Evolutionary conservation across 192 early-diverging fungal species (phyloP), one percentile per base, ranked within the genome.

Genomic region (Spinellus fusiger): DNA sequence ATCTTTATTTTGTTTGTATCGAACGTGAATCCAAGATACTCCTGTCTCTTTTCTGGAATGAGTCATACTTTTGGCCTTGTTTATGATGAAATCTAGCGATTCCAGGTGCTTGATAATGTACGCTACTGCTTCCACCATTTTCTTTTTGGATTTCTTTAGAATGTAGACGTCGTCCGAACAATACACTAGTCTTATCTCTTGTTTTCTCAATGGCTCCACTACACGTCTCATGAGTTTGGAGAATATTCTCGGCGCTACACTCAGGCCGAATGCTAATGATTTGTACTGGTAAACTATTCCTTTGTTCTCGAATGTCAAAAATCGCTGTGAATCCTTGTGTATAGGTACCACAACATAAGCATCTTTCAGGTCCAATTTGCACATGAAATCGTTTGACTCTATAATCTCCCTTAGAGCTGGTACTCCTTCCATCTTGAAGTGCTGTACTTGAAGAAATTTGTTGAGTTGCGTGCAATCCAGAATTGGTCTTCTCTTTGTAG

Each of bases 391-490:
- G 12, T 28, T 54, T 6, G 23, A 10, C 25, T 54, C 52, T 4
- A 54, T 27, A 25, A 54, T 54, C n/a, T 54, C 52, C 48, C 48
- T 49, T 23, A 49, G 48, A 12, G 48, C 48, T 49, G 48, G 48
- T 20, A 49, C 23, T 49, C 48, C 48, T 18, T 49, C 48, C 48
- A 49, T 49, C 48, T 49, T 49, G 48, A 49, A 49, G 48, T 49
- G 48, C 5, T 49, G 48, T 15, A 15, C 16, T 49, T 18, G 48
- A 12, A 49, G n/a, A 49, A 49, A 49, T 5, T 15, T 18, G 8
- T 49, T 49, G n/a, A 49, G 23, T 6, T 15, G 5, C 18, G 16
- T 15, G 48, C 18, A 49, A 18, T 49, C 23, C 48, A 49, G 48
- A 23, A 49, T 49, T 15, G 48, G 48, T 49, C 48, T 49, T n/a